A percentile compares a stretch with the other conserved stretches of the same genome.
These are phyloP conservation scores for Cynanchum wilfordii DNA, from an alignment of 257 asterid genomes.

Conservation along the genomic window DNA sequence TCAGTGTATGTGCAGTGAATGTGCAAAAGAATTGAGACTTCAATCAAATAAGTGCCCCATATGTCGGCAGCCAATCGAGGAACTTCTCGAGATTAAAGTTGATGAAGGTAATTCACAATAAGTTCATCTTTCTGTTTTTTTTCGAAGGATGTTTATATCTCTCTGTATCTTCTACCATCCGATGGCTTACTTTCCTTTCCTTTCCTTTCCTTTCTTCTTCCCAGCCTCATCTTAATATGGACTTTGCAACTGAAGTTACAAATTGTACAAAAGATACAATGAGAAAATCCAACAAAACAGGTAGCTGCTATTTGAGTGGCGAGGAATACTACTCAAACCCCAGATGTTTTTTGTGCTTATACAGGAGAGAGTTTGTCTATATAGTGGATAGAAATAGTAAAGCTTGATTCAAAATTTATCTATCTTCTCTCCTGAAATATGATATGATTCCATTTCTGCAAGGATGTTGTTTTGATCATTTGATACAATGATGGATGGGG, in stretches of 20 bases:
- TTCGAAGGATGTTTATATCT: not conserved
- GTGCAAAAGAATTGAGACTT: conserved; percentile 77
- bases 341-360: not conserved
- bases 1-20: conserved; percentile 80
- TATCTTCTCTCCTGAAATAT: not conserved
- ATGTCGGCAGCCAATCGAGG: conserved; percentile 80
- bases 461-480: not conserved
- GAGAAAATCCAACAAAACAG: not conserved
- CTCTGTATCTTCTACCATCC: not conserved
- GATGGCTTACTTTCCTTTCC: not conserved
- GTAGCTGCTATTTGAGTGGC: conserved; percentile 1
- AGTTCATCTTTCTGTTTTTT: not conserved
- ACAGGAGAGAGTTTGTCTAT: conserved; percentile 10
- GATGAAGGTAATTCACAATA: conserved; percentile 45
- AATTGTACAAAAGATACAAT: conserved; percentile 12
- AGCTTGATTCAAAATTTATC: not conserved
- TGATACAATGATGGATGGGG: not conserved
- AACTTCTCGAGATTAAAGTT: conserved; percentile 82
- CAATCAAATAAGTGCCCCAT: conserved; percentile 83
- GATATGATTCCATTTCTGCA: not conserved
- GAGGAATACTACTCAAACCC: not conserved
- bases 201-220: not conserved
- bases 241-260: not conserved
- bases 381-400: conserved; percentile 1
- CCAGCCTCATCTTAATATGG: conserved; percentile 11